Evolutionary conservation across 371 early-diverging fungal species (phyloP), one percentile per base, ranked within the genome.

Genomic region (Fennellomyces sp.): DNA sequence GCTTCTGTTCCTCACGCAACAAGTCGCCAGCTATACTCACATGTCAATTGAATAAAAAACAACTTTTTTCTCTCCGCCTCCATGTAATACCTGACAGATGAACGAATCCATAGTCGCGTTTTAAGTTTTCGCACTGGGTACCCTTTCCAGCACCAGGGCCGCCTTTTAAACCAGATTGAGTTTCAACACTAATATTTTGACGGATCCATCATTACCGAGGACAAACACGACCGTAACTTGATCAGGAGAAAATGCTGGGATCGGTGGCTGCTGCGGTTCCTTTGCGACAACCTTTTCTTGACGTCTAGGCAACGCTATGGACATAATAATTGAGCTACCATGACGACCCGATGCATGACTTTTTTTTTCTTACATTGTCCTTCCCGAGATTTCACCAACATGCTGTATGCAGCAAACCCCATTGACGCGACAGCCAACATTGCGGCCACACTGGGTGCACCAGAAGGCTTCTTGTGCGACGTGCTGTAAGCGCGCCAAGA

Each of bases 121-220:
- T 96, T 51, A 98, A 77, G 54, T 88, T 88, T 6, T 78, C 85
- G 64, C 96, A 97, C 73, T 97, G 95, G 28, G 98, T 98, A 33
- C 98, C 98, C 73, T 98, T 98, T 62, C 94, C 93, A 26, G 91
- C 88, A 54, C 94, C 94, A 33, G 94, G 94, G 5, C 93, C 94
- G 58, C 94, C 88, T 85, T 48, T n/a, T 12, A 48, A 27, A 27
- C 8, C 5, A 7, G 19, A 52, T 19, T 10, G 6, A 26, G 28
- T 6, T 30, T 2, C 27, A 45, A 12, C 15, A 3, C 7, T 12
- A 29, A 23, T 36, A 12, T 13, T 36, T 38, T 33, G 13, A 52
- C 30, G 52, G 51, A 60, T 15, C 45, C 26, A 29, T 6, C 5
- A 47, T 63, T 77, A 84, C 85, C 92, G 8, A 93, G 86, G 13